Percentiles rank a stretch among this genome's conserved stretches.
Evolutionary conservation across 306 rosid genomes (phyloP).

Genomic region (Rosa persica): DNA sequence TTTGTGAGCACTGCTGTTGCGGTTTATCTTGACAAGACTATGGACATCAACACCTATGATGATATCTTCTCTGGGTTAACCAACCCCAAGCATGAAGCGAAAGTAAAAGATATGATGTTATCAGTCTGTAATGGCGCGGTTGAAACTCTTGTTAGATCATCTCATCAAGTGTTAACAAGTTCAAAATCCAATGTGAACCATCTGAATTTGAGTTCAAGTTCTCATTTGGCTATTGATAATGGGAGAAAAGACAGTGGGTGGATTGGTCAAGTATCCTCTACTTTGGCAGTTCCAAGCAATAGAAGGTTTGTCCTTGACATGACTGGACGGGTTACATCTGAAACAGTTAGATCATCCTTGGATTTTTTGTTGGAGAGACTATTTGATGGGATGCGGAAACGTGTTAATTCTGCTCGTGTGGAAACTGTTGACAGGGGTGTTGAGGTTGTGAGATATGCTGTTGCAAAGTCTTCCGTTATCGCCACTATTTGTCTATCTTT

Average conservation of each 20-base stretch:
- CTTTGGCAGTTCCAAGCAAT: slow-evolving; percentile 65
- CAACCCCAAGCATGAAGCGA: slow-evolving; percentile 58
- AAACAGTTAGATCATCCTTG: slow-evolving; percentile 61
- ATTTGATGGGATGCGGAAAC: slow-evolving; percentile 39
- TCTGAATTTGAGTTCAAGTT: slow-evolving; percentile 7
- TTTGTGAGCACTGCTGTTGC: slow-evolving; percentile 76
- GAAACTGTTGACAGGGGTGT: slow-evolving; percentile 48
- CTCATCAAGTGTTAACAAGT: slow-evolving; percentile 66
- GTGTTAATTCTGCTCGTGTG: slow-evolving; percentile 43
- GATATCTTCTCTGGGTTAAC: slow-evolving; percentile 76
- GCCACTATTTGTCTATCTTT: slow-evolving; percentile 55
- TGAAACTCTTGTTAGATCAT: slow-evolving; percentile 65
- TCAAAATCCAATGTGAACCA: slow-evolving; percentile 24
- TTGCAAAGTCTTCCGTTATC: slow-evolving; percentile 51
- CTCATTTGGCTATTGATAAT: slow-evolving; percentile 21
- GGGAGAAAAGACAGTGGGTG: slow-evolving; percentile 38
- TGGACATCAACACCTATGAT: slow-evolving; percentile 69
- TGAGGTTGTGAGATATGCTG: slow-evolving; percentile 52
- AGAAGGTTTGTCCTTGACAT: slow-evolving; percentile 58
- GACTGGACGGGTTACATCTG: slow-evolving; percentile 72
- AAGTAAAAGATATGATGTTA: slow-evolving; percentile 59
- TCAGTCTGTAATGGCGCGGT: slow-evolving; percentile 67
- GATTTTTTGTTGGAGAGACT: slow-evolving; percentile 57
- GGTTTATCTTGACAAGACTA: slow-evolving; percentile 83
- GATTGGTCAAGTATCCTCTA: slow-evolving; percentile 46